Conservation (phyloP, 208 protist species). For the Wallacemonas sp. region DNA sequence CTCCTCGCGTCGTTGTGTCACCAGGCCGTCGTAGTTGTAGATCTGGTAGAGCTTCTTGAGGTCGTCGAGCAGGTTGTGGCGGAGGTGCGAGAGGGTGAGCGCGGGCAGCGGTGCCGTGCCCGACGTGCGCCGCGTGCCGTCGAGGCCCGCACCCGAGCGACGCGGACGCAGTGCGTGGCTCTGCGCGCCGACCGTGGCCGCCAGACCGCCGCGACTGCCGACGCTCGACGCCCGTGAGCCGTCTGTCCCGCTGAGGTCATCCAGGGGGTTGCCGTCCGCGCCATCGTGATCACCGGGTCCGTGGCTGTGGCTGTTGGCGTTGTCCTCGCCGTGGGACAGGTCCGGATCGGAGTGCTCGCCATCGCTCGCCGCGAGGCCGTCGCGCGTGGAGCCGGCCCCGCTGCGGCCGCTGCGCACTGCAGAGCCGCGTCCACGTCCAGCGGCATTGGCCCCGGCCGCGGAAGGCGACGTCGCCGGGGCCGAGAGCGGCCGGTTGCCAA, state of each 20-base stretch:
- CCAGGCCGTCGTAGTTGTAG: constrained; percentile 73
- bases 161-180: not conserved
- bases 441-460: not conserved
- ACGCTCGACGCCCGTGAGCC: no score
- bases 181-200: not conserved
- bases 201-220: no score
- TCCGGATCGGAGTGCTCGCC: no score
- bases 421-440: no score
- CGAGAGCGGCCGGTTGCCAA: constrained; percentile 6
- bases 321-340: no score
- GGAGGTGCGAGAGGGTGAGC: constrained; percentile 30
- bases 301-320: no score
- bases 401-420: no score
- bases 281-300: no score
- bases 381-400: no score
- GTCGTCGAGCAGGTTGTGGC: constrained; percentile 52
- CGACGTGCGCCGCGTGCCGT: not conserved
- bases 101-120: not conserved
- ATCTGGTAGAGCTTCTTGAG: constrained; percentile 58
- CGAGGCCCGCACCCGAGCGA: not conserved
- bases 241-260: no score
- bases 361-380: no score
- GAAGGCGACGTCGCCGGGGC: constrained; percentile 17
- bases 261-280: no score
- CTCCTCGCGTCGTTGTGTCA: constrained; percentile 44